These are phyloP conservation scores for Phylloporus sp. DNA, from an alignment of 768 basidiomycete genomes.

Conservation along the genomic window DNA sequence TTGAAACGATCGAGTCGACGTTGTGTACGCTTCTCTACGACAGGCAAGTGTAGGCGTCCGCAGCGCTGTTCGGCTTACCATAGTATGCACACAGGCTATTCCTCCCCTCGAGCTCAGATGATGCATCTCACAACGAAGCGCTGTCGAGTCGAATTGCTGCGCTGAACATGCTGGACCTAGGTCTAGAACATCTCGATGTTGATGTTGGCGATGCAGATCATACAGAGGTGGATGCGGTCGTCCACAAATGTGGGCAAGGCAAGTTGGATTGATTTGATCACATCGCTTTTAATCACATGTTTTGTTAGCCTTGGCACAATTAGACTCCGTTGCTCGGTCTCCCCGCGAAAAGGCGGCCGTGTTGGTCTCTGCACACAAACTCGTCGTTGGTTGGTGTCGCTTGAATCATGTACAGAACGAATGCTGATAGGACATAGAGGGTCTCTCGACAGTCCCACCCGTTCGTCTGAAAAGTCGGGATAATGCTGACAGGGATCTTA, in stretches of 20 bases:
- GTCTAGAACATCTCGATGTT: conserved; percentile 85
- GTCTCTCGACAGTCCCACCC: conserved; percentile 68
- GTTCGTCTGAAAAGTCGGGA: conserved; percentile 69
- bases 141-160: conserved; percentile 87
- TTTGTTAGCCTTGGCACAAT: conserved; percentile 46
- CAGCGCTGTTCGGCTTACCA: not conserved
- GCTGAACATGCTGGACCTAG: conserved; percentile 85
- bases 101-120: conserved; percentile 68
- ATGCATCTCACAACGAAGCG: conserved; percentile 85
- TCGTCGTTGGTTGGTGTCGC: conserved; percentile 64
- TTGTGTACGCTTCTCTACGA: conserved; percentile 81
- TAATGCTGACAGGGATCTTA: conserved; percentile 7
- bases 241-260: conserved; percentile 78
- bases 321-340: conserved; percentile 47
- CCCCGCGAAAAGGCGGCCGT: conserved; percentile 79
- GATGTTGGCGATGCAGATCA: conserved; percentile 55
- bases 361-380: conserved; percentile 79
- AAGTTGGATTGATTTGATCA: conserved; percentile 23
- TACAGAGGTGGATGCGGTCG: conserved; percentile 55
- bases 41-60: conserved; percentile 40
- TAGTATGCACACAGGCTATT: conserved; percentile 54
- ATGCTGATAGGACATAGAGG: conserved; percentile 45
- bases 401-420: not conserved
- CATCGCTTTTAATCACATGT: conserved; percentile 20
- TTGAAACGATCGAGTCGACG: conserved; percentile 72